These are phyloP conservation scores for Erigeron canadensis DNA, from an alignment of 129 eudicot species.

Conservation along the genomic window DNA sequence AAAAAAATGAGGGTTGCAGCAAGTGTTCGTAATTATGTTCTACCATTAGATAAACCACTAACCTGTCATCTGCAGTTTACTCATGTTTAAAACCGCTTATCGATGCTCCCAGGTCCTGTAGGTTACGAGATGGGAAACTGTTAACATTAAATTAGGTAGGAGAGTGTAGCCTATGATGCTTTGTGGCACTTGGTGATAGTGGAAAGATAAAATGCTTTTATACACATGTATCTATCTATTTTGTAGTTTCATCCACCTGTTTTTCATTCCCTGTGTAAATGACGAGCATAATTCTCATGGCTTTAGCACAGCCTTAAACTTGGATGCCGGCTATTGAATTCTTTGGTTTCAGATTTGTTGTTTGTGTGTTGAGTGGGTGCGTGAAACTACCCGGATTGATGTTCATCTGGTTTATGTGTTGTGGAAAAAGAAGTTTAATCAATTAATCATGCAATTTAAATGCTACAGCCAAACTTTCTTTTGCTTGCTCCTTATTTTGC, in stretches of 20 bases:
- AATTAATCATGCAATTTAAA: too few relatives aligned
- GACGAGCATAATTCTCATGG: background rate
- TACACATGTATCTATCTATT: background rate
- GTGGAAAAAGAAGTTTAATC: too few relatives aligned
- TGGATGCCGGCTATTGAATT: too few relatives aligned
- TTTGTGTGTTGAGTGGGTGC: too few relatives aligned
- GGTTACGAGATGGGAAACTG: conserved; percentile 6
- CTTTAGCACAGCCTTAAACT: background rate
- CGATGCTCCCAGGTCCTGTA: background rate
- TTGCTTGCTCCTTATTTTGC: too few relatives aligned
- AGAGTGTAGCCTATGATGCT: conserved; percentile 3
- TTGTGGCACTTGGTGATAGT: background rate
- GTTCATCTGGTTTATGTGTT: too few relatives aligned
- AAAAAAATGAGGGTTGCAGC: conserved; percentile 51
- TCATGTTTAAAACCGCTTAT: background rate
- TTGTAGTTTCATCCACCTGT: background rate
- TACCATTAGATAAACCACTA: background rate
- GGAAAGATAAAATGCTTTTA: background rate
- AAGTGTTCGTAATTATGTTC: background rate
- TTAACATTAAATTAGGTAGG: background rate
- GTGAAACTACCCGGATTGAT: too few relatives aligned
- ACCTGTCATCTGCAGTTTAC: background rate
- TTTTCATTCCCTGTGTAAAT: background rate
- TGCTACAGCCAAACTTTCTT: too few relatives aligned
- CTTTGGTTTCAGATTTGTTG: too few relatives aligned